Percentiles rank a stretch among this genome's conserved stretches.
These are phyloP conservation scores for Talinum fruticosum DNA, from an alignment of 148 eudicot genomes.

Conservation along the genomic window DNA sequence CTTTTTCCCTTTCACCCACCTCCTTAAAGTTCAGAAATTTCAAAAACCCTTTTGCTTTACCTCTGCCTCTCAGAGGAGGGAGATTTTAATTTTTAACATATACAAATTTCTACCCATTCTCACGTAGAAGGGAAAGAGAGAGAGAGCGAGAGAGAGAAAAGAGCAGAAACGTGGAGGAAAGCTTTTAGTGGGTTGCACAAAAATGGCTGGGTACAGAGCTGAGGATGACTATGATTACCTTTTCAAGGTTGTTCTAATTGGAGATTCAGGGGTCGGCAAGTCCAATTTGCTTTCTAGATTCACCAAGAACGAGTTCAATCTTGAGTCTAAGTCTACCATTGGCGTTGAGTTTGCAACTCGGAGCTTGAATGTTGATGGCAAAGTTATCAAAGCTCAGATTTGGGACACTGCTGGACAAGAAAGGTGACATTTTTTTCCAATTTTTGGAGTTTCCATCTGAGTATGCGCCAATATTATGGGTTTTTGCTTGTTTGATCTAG, in stretches of 20 bases:
- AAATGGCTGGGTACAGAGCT: slow-evolving; percentile 39
- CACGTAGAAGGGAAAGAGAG: neutral
- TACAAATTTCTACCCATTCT: neutral
- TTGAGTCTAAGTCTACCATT: slow-evolving; percentile 42
- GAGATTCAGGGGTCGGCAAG: slow-evolving; percentile 48
- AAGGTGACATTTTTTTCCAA: slow-evolving; percentile 23
- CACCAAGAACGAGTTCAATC: slow-evolving; percentile 39
- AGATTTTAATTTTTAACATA: neutral
- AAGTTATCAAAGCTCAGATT: slow-evolving; percentile 45
- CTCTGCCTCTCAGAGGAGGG: neutral
- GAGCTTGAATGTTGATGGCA: slow-evolving; percentile 40
- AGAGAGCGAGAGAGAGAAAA: too few relatives aligned
- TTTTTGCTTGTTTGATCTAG: slow-evolving; percentile 13
- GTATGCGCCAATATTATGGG: slow-evolving; percentile 2
- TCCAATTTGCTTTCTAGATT: too few relatives aligned
- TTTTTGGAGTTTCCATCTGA: slow-evolving; percentile 4
- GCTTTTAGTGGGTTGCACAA: too few relatives aligned
- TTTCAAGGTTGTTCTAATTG: slow-evolving; percentile 39
- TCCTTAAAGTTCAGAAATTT: neutral
- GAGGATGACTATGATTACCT: slow-evolving; percentile 43
- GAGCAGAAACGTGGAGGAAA: too few relatives aligned
- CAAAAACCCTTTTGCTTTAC: neutral
- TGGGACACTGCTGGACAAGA: slow-evolving; percentile 53
- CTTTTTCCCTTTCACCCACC: neutral
- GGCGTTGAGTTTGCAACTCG: slow-evolving; percentile 45